These are phyloP conservation scores for Pythium scleroteichum DNA, from an alignment of 352 stramenopile genomes.

Conservation along the genomic window DNA sequence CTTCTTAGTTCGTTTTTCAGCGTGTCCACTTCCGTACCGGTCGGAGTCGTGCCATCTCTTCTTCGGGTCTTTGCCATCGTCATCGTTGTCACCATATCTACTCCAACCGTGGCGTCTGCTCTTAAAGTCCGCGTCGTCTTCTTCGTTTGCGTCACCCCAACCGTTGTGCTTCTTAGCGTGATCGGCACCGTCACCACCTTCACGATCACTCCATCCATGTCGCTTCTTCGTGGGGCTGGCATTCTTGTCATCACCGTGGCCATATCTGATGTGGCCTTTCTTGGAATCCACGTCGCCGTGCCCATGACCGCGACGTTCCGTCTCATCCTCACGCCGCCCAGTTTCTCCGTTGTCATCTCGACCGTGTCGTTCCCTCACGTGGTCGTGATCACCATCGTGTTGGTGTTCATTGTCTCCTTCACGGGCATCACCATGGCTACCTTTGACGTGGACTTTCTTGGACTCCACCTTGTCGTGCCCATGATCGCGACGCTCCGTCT, in stretches of 20 bases:
- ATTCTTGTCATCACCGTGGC: no score
- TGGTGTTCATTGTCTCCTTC: no score
- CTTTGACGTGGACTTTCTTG: no score
- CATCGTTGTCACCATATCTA: not conserved
- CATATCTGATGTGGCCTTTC: no score
- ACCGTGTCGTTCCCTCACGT: not conserved
- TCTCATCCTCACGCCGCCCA: no score
- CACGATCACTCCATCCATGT: no score
- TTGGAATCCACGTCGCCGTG: not conserved
- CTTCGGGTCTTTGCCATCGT: constrained; percentile 1
- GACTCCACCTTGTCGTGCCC: not conserved
- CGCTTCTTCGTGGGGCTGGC: no score
- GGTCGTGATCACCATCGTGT: not conserved
- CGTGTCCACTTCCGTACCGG: no score
- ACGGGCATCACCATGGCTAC: no score
- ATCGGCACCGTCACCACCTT: not conserved
- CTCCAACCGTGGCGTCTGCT: not conserved
- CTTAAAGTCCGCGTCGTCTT: not conserved
- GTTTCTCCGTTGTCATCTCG: not conserved
- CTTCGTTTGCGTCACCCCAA: not conserved
- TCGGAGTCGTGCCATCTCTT: not conserved
- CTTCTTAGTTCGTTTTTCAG: not conserved
- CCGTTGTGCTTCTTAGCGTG: not conserved
- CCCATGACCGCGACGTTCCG: no score
- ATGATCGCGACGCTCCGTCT: no score